Evolutionary conservation across 371 early-diverging fungal species (phyloP).

Genomic region (Polyrhizophydium stewartii): DNA sequence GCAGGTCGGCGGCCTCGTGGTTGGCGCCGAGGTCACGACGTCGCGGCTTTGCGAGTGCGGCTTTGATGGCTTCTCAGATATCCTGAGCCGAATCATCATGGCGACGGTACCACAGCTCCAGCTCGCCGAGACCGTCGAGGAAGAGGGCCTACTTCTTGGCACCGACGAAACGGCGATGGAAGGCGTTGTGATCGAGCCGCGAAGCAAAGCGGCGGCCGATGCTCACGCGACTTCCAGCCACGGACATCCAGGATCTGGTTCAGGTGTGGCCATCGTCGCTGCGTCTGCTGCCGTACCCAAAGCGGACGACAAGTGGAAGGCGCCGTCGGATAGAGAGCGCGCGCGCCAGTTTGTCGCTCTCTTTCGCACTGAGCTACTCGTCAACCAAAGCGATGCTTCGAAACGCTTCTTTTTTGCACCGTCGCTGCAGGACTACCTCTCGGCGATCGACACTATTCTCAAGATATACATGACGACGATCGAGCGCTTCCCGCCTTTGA

Average conservation of each 20-base stretch:
- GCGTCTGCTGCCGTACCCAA: neutral
- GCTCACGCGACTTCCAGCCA: neutral
- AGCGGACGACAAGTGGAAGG: slow-evolving; percentile 6
- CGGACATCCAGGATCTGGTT: neutral
- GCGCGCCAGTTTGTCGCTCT: slow-evolving; percentile 23
- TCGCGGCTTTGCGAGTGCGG: slow-evolving; percentile 33
- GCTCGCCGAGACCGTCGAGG: slow-evolving; percentile 37
- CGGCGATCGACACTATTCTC: slow-evolving; percentile 35
- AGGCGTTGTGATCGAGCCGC: neutral
- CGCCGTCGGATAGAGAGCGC: neutral
- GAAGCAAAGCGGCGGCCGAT: neutral
- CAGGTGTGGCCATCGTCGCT: neutral
- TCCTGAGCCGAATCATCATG: slow-evolving; percentile 33
- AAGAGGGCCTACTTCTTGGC: slow-evolving; percentile 19
- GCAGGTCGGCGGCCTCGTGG: slow-evolving; percentile 46
- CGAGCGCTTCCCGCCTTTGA: slow-evolving; percentile 35
- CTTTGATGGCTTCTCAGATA: slow-evolving; percentile 44
- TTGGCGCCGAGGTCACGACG: slow-evolving; percentile 43
- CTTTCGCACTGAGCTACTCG: slow-evolving; percentile 41
- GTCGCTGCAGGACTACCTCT: slow-evolving; percentile 35
- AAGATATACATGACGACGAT: slow-evolving; percentile 36
- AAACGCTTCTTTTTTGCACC: slow-evolving; percentile 37
- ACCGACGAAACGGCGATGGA: slow-evolving; percentile 9
- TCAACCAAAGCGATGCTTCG: slow-evolving; percentile 13
- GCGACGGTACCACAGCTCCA: slow-evolving; percentile 18